Evolutionary conservation across 176 grass and related monocot species (phyloP), one percentile per base, ranked within the genome.

Genomic region (Phragmites australis): DNA sequence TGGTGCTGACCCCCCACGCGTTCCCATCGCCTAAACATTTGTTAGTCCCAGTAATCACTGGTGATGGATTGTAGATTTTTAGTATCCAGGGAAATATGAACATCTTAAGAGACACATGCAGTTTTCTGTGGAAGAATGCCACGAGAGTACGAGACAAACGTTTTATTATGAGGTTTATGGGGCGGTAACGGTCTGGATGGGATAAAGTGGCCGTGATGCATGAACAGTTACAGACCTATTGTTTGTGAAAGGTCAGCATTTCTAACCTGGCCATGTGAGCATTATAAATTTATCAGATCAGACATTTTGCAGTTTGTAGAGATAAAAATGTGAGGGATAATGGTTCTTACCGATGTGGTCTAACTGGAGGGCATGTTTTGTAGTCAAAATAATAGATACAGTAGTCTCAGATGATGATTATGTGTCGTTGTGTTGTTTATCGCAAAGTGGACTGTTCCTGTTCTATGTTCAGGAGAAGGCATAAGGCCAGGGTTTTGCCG

Each of bases 251-350:
- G 25, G 25, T 9, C 25, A 12, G 7, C 44, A 31, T 23, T 73
- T 73, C 19, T 3, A 73, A 13, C 16, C 50, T n/a, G 17, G 16
- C 15, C 16, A 52, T 9, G 1, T 72, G 47, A 6, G 29, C 6
- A 54, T 37, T 66, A 59, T 75, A 43, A 44, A 3, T 76, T 76
- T 37, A 45, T 45, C 39, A 60, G 10, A 76, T 58, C 46, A 25
- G 41, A 1, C 3, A 15, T 3, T 60, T 76, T 74, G 34, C 0
- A 13, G 32, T 63, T 21, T 78, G 42, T 77, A 27, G 23, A 27
- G 23, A 41, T 17, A 42, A 15, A 75, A 75, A 5, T n/a, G 19
- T 23, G n/a, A 56, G 5, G 0, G 9, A 15, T 65, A 41, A 53
- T 52, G 47, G 13, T 53, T 72, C 17, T 53, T 72, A 9, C 27